These are phyloP conservation scores for Leptographium wingfieldii DNA, from an alignment of 2,329 filamentous ascomycete genomes.

Conservation along the genomic window DNA sequence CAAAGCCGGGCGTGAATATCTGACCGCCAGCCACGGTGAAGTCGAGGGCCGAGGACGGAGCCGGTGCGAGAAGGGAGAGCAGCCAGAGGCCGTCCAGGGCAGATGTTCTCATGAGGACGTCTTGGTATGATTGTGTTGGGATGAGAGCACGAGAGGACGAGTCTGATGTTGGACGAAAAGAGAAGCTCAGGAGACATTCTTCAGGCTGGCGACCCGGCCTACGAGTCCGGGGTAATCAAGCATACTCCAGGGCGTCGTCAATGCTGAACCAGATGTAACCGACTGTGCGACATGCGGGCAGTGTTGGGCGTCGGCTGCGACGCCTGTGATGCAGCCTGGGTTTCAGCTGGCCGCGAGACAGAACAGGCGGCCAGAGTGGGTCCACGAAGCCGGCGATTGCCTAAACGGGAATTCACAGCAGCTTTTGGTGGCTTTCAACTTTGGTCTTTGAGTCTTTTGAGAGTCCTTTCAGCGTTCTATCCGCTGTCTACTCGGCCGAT, in stretches of 20 bases:
- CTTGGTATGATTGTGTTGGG: neutral
- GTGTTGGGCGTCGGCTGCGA: neutral
- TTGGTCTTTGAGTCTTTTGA: neutral
- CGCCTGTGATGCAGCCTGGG: neutral
- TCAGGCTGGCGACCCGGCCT: neutral
- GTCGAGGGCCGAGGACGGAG: conserved; percentile 20
- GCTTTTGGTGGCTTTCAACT: neutral
- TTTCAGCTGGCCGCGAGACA: neutral
- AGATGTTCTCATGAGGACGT: neutral
- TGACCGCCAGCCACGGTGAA: conserved; percentile 53
- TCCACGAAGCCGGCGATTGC: neutral
- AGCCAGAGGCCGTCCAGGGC: neutral
- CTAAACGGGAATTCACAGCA: neutral
- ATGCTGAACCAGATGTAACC: neutral
- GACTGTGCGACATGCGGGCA: too few species aligned
- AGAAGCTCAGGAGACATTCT: too few species aligned
- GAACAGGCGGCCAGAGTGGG: neutral
- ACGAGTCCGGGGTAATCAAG: neutral
- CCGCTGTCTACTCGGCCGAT: neutral
- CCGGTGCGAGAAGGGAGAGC: conserved; percentile 1
- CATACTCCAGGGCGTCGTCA: neutral
- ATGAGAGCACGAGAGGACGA: neutral
- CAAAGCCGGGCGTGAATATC: conserved; percentile 57
- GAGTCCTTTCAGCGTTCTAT: neutral
- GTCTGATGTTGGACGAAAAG: too few species aligned